Evolutionary conservation across 2,329 filamentous ascomycete species (phyloP).

Genomic region (Coniochaeta pulveracea): DNA sequence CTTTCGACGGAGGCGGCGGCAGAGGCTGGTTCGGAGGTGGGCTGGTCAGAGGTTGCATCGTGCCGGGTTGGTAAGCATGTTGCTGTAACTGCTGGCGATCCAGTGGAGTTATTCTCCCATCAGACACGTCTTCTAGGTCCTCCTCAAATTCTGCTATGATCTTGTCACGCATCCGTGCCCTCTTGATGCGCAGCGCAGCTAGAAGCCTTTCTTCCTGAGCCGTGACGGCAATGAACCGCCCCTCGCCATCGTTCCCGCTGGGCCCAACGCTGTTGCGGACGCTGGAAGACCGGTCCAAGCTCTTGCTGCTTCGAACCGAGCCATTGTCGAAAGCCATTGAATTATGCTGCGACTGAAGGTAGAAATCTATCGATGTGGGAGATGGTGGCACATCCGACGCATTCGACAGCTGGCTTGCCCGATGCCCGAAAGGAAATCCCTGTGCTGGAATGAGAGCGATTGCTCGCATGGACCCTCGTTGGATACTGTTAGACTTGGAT

Average conservation of each 20-base stretch:
- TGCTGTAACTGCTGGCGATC: not conserved
- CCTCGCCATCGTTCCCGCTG: constrained; percentile 16
- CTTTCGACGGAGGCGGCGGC: not conserved
- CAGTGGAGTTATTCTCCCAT: not conserved
- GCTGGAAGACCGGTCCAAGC: constrained; percentile 8
- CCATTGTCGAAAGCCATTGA: constrained; percentile 13
- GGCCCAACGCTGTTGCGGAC: constrained; percentile 3
- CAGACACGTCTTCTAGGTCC: constrained; percentile 9
- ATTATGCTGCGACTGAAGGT: constrained; percentile 22
- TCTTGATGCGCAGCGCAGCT: constrained; percentile 43
- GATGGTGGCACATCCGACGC: constrained; percentile 30
- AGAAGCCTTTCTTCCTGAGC: constrained; percentile 47
- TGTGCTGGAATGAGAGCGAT: constrained; percentile 1
- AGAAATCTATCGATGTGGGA: constrained; percentile 39
- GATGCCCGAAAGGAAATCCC: not conserved
- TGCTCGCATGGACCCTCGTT: not conserved
- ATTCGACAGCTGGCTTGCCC: constrained; percentile 6
- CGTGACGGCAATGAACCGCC: constrained; percentile 45
- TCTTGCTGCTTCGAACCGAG: constrained; percentile 19
- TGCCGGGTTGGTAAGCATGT: not conserved
- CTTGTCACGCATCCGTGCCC: constrained; percentile 41
- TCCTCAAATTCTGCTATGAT: constrained; percentile 31
- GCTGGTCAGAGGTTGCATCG: not conserved
- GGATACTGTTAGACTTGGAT: constrained; percentile 10
- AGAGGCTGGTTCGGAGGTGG: constrained; percentile 1